A percentile compares a stretch with the other conserved stretches of the same genome.
Evolutionary conservation across 768 basidiomycete genomes (phyloP).

Genomic region (Chalciporus sphaerocephalus): DNA sequence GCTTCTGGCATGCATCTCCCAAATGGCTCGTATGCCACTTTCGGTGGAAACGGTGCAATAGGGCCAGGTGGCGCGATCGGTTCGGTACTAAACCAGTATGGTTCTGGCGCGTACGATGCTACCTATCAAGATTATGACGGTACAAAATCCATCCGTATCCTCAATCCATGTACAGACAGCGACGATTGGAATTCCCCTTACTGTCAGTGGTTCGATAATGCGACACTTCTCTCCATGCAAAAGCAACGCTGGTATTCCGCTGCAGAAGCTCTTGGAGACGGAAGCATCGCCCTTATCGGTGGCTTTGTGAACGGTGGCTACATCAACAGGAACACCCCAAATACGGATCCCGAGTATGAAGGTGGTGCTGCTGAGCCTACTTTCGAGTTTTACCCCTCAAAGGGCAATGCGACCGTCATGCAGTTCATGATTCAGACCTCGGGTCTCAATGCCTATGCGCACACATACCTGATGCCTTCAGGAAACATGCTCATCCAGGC

Average conservation of each 20-base stretch:
- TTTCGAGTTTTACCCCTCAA: conserved; percentile 77
- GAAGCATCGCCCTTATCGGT: conserved; percentile 75
- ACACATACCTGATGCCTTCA: conserved; percentile 68
- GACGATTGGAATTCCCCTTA: conserved; percentile 44
- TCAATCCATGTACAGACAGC: conserved; percentile 63
- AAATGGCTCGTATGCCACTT: conserved; percentile 69
- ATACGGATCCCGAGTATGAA: conserved; percentile 55
- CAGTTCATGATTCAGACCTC: conserved; percentile 67
- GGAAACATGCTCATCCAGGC: conserved; percentile 81
- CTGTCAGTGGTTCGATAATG: conserved; percentile 74
- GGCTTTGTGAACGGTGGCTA: conserved; percentile 77
- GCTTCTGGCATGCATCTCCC: conserved; percentile 80
- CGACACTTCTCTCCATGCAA: conserved; percentile 59
- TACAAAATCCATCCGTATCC: conserved; percentile 69
- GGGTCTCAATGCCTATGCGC: conserved; percentile 75
- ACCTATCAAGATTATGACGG: conserved; percentile 81
- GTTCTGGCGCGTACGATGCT: conserved; percentile 53
- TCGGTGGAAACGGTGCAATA: conserved; percentile 77
- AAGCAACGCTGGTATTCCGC: conserved; percentile 74
- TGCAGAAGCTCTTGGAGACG: conserved; percentile 71
- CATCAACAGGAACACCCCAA: conserved; percentile 71
- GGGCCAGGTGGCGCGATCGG: conserved; percentile 59
- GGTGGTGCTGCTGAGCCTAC: conserved; percentile 78
- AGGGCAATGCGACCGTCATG: conserved; percentile 49
- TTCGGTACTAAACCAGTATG: conserved; percentile 43